Evolutionary conservation across 495 filamentous ascomycete genomes (phyloP), one percentile per base, ranked within the genome.

Genomic region (Talaromyces nanjingensis): DNA sequence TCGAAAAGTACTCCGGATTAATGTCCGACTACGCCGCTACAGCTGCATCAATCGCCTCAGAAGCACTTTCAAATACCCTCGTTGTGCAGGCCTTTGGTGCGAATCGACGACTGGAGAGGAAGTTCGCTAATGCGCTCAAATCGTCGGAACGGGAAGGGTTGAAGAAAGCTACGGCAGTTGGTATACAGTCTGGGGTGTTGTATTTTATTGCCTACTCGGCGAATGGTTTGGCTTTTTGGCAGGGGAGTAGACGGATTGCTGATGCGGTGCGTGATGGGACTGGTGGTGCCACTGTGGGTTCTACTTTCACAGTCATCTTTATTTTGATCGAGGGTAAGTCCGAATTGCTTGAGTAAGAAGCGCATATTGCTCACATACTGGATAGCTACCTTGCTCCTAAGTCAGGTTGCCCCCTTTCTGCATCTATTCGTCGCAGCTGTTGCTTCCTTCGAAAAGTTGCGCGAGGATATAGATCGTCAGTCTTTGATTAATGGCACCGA

Each of bases 171-270:
- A 64, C 79, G 2, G 84, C 82, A 0, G 75, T 81, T n/a, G 87
- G 82, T 11, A 72, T 84, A 1, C 85, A 88, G 63, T 78, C 84
- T n/a, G 86, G 87, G n/a, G 65, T 85, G 20, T 70, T 90, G 22
- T 89, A 88, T 65, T 89, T 90, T 63, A 81, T 88, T 62, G 84
- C 83, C 7, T 88, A 85, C 65, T 77, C 82, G 14, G 86, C 84
- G 3, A 87, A 87, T 67, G 86, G 81, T 45, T 72, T 90, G 18
- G 86, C 87, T 2, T 89, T 87, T 64, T 90, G 84, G 85, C 82
- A 89, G 66, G 87, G 86, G 18, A 83, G 81, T 64, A 72, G 71
- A 42, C 75, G 75, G 16, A 79, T 88, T 59, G 83, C 81, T 20
- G 69, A 79, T 60, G 74, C 77, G 9, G 76, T 83, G 27, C 73